Conservation (phyloP, 179 eudicot genomes). For the Actinidia polygama region DNA sequence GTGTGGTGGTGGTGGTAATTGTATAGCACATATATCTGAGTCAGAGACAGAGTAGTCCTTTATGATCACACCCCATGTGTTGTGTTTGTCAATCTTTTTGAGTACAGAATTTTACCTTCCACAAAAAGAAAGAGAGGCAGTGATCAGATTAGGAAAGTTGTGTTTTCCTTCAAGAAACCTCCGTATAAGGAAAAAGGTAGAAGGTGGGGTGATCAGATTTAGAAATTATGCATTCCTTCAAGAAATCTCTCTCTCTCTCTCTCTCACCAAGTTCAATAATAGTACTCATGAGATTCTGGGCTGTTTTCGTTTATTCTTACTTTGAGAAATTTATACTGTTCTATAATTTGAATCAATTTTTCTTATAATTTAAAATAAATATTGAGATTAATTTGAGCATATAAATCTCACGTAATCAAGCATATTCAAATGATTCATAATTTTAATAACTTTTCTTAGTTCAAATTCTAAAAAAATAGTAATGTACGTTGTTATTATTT, state of each 20-base stretch:
- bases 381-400: no score
- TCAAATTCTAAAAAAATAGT: no score
- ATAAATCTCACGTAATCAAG: no score
- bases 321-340: no score
- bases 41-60: no score
- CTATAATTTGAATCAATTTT: no score
- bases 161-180: not conserved
- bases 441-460: no score
- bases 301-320: not conserved
- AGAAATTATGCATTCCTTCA: not conserved
- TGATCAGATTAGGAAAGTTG: not conserved
- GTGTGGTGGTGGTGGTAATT: not conserved
- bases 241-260: not conserved
- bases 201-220: not conserved
- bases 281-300: not conserved
- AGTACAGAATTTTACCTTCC: not conserved
- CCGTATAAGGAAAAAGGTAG: not conserved
- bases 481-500: no score
- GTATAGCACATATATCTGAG: not conserved
- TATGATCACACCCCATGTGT: not conserved
- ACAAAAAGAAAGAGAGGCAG: not conserved
- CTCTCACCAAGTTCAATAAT: not conserved
- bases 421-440: no score
- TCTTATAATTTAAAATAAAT: no score
- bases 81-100: constrained; percentile 9